These are phyloP conservation scores for Microdochium paspali DNA, from an alignment of 2,329 filamentous ascomycete species.

Conservation along the genomic window DNA sequence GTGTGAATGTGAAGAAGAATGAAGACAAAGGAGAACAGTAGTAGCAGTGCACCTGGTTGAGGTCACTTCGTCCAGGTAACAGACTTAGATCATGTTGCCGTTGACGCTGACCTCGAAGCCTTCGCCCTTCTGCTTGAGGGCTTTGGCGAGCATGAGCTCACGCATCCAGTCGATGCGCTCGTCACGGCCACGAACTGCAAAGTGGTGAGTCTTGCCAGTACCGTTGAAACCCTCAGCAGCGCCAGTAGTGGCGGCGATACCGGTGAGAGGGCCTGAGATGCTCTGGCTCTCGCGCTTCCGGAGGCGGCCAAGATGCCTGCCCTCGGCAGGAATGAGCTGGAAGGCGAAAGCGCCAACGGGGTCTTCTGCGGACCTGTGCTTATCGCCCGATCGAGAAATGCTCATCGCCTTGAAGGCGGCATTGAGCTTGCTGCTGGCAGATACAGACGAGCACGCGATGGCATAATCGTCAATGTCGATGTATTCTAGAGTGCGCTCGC, in stretches of 20 bases:
- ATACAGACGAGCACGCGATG: conserved; percentile 71
- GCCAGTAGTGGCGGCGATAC: conserved; percentile 10
- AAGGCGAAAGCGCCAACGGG: conserved; percentile 68
- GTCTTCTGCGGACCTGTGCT: conserved; percentile 38
- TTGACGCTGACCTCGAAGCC: conserved; percentile 78
- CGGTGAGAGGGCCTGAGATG: conserved; percentile 21
- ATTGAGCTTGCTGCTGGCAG: conserved; percentile 70
- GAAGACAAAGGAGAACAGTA: not conserved
- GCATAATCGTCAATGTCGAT: conserved; percentile 86
- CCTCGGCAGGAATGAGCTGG: conserved; percentile 67
- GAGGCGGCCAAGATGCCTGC: conserved; percentile 33
- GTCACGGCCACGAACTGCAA: conserved; percentile 78
- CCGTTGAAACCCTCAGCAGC: conserved; percentile 42
- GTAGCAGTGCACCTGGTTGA: too few species aligned
- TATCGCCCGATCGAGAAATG: conserved; percentile 42
- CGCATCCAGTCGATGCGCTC: conserved; percentile 97
- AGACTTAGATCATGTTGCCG: conserved; percentile 59
- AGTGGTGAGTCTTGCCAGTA: conserved; percentile 81
- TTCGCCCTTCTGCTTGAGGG: conserved; percentile 72
- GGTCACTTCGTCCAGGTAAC: too few species aligned
- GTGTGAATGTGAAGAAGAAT: conserved; percentile 2
- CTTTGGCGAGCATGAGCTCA: conserved; percentile 85
- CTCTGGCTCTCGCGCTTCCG: conserved; percentile 43
- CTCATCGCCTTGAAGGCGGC: conserved; percentile 78
- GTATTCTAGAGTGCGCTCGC: conserved; percentile 59